Evolutionary conservation across 441 rosid species (phyloP), one percentile per base, ranked within the genome.

Genomic region (Jatropha multifida): DNA sequence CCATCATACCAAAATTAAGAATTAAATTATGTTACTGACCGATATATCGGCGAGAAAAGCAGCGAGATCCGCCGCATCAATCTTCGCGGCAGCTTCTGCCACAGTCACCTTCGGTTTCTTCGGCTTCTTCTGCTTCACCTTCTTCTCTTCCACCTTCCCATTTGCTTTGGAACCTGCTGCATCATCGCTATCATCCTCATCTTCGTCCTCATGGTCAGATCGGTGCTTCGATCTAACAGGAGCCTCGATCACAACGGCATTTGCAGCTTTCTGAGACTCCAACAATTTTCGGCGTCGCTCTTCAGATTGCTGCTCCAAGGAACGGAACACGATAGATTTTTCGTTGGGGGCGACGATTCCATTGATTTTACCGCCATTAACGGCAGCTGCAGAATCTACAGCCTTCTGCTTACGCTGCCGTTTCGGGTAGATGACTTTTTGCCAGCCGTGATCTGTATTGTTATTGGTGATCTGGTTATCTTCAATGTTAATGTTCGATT

Each of bases 21-120:
- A 72, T 52, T 3, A 51, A 46, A 41, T 73, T 48, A 69, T n/a
- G 32, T 9, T 14, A 69, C 88, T 68, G 46, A 92, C 91, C 73
- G 89, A 70, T 41, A 88, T 83, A 63, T 90, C 98, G 17, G 85
- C 81, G 51, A 92, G 92, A 74, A 87, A 92, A 4, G 88, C 86
- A 9, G 78, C 83, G 68, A 95, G 95, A 90, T 92, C 88, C 3
- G 83, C 71, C 15, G 85, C 80, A 46, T 90, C 94, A 65, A 94
- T 90, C 91, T 87, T 93, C 0, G 88, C 85, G 2, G 97, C 96
- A 2, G 98, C 97, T 65, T 90, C 98, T 0, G 92, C 82, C 26
- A 90, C 86, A 6, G 96, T 81, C 32, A 94, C 86, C 82, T 94
- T 90, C 0, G 94, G 97, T 84, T 90, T 90, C 90, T 93, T 94